Percentiles rank a stretch among this genome's conserved stretches.
These are phyloP conservation scores for Salvia hispanica DNA, from an alignment of 257 asterid species.

Conservation along the genomic window DNA sequence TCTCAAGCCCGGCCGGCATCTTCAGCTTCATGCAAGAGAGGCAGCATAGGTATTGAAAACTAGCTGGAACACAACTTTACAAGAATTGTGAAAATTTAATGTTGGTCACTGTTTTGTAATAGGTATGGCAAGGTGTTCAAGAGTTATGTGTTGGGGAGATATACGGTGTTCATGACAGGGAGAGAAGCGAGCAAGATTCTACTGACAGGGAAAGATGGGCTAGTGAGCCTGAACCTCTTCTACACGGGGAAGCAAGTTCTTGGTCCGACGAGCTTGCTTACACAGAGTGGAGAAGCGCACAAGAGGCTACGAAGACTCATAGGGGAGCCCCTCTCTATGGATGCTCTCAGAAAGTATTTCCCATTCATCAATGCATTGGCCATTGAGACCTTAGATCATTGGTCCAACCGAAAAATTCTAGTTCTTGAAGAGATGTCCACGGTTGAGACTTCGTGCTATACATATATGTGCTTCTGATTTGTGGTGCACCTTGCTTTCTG, in stretches of 20 bases:
- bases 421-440: slow-evolving; percentile 85
- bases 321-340: slow-evolving; percentile 75
- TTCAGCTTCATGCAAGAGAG: slow-evolving; percentile 75
- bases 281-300: slow-evolving; percentile 80
- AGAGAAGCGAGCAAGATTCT: slow-evolving; percentile 75
- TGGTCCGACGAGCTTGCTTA: slow-evolving; percentile 82
- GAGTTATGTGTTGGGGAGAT: slow-evolving; percentile 74
- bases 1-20: slow-evolving; percentile 69
- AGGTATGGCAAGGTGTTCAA: slow-evolving; percentile 95
- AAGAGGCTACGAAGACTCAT: slow-evolving; percentile 67
- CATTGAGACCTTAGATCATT: slow-evolving; percentile 63
- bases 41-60: slow-evolving; percentile 53
- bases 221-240: slow-evolving; percentile 76
- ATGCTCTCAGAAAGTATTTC: slow-evolving; percentile 66
- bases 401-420: slow-evolving; percentile 53
- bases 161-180: slow-evolving; percentile 76
- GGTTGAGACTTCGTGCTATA: slow-evolving; percentile 40
- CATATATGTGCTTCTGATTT: neutral
- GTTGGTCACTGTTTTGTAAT: neutral
- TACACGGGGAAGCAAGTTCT: slow-evolving; percentile 86
- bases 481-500: slow-evolving; percentile 18
- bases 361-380: slow-evolving; percentile 72
- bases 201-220: slow-evolving; percentile 83
- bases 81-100: neutral
- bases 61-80: neutral